Evolutionary conservation across 129 eudicot species (phyloP).

Genomic region (Artemisia annua): DNA sequence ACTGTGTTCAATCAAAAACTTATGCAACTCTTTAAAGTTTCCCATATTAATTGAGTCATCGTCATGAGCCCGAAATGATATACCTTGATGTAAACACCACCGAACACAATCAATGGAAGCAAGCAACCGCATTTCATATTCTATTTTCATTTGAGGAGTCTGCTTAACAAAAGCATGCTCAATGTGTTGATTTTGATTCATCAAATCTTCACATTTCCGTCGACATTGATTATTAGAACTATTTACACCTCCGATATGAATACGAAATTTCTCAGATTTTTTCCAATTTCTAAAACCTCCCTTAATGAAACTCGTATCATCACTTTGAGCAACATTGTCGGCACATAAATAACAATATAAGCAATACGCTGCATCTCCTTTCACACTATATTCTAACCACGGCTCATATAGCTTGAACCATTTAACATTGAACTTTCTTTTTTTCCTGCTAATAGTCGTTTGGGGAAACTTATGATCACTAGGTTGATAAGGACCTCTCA

Average conservation of each 20-base stretch:
- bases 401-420: not conserved
- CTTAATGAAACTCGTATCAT: not conserved
- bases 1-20: too few relatives aligned
- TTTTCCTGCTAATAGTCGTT: not conserved
- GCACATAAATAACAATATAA: not conserved
- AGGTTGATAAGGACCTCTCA: slow-evolving; percentile 1
- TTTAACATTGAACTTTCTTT: not conserved
- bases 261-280: not conserved
- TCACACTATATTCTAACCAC: not conserved
- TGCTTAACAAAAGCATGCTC: too few relatives aligned
- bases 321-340: not conserved
- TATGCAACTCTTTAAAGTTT: too few relatives aligned
- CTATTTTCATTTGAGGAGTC: too few relatives aligned
- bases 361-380: not conserved
- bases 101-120: too few relatives aligned
- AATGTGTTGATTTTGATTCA: too few relatives aligned
- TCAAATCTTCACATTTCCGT: too few relatives aligned
- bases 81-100: too few relatives aligned
- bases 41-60: too few relatives aligned
- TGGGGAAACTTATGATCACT: not conserved
- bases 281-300: not conserved
- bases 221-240: not conserved
- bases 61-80: too few relatives aligned
- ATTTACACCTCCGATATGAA: not conserved
- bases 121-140: too few relatives aligned